A percentile compares a stretch with the other conserved stretches of the same genome.
Conservation (phyloP, 2,329 filamentous ascomycete species). For the Chaetomiaceae sp. region DNA sequence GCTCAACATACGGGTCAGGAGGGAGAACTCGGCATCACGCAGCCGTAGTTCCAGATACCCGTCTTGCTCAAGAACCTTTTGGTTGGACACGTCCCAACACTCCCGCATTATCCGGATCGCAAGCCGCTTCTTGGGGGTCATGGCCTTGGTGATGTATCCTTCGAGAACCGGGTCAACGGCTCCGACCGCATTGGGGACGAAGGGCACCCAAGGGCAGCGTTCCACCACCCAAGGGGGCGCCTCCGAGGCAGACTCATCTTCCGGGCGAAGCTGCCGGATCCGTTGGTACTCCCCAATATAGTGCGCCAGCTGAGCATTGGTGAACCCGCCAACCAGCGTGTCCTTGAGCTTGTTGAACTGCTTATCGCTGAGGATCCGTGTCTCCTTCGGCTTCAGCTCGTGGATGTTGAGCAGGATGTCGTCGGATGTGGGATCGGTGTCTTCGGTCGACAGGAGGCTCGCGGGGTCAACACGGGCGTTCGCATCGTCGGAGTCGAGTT, state of each 20-base stretch:
- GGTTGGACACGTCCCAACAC: slow-evolving; percentile 48
- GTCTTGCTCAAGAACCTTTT: slow-evolving; percentile 40
- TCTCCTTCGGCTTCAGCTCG: slow-evolving; percentile 42
- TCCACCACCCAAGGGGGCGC: slow-evolving; percentile 38
- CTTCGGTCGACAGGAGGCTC: slow-evolving; percentile 30
- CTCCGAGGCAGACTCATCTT: slow-evolving; percentile 3
- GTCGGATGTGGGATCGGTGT: slow-evolving; percentile 27
- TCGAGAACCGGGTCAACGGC: slow-evolving; percentile 24
- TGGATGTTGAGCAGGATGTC: slow-evolving; percentile 46
- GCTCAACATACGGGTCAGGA: slow-evolving; percentile 42
- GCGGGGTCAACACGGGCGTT: slow-evolving; percentile 31
- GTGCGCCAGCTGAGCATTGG: slow-evolving; percentile 39
- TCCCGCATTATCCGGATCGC: slow-evolving; percentile 43
- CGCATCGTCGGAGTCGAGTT: slow-evolving; percentile 18
- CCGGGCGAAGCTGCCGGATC: neutral
- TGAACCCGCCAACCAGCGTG: slow-evolving; percentile 43
- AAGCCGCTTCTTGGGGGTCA: slow-evolving; percentile 38
- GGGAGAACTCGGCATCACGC: slow-evolving; percentile 37
- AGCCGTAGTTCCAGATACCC: slow-evolving; percentile 41
- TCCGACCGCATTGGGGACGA: slow-evolving; percentile 21
- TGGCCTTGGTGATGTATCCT: slow-evolving; percentile 30
- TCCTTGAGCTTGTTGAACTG: slow-evolving; percentile 41
- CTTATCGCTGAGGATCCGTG: slow-evolving; percentile 34
- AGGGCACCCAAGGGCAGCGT: slow-evolving; percentile 41
- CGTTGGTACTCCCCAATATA: slow-evolving; percentile 35